phyloP scores from a whole-genome alignment of 805 yeast species.

The Cephaloascus albidus region DNA sequence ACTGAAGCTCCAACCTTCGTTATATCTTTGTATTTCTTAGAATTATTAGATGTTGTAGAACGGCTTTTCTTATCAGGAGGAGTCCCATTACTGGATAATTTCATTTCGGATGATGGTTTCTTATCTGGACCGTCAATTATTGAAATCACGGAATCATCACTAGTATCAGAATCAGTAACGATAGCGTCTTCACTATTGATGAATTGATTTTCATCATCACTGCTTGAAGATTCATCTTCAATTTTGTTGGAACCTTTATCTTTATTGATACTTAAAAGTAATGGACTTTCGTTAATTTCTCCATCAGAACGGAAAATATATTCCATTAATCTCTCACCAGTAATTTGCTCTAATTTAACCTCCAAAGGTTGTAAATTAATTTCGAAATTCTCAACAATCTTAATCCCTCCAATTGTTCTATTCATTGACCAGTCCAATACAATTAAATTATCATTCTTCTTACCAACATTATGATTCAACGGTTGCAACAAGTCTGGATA shows the following conservation, averaged over 20 bases:
- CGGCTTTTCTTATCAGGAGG: not conserved
- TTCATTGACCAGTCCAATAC: conserved; percentile 32
- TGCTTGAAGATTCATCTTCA: conserved; percentile 3
- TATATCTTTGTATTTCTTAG: conserved; percentile 27
- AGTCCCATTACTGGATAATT: not conserved
- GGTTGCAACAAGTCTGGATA: conserved; percentile 27
- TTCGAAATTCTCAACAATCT: conserved; percentile 26
- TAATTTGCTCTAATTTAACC: conserved; percentile 26
- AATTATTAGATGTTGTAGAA: conserved; percentile 7
- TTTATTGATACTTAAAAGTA: conserved; percentile 3
- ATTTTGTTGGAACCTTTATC: conserved; percentile 3
- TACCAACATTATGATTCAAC: conserved; percentile 2
- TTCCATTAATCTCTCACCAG: conserved; percentile 26
- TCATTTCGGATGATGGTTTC: not conserved
- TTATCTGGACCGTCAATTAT: no score
- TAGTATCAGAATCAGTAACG: conserved; percentile 3
- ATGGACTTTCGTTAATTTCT: conserved; percentile 13
- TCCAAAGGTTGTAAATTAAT: conserved; percentile 26
- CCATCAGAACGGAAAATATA: conserved; percentile 23
- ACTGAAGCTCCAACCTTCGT: conserved; percentile 13
- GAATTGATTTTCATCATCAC: not conserved
- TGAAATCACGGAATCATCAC: not conserved
- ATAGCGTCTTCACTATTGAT: conserved; percentile 1
- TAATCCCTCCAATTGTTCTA: conserved; percentile 31
- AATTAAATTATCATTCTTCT: conserved; percentile 9